Evolutionary conservation across 495 filamentous ascomycete species (phyloP), one percentile per base, ranked within the genome.

Genomic region (Peziza echinospora): DNA sequence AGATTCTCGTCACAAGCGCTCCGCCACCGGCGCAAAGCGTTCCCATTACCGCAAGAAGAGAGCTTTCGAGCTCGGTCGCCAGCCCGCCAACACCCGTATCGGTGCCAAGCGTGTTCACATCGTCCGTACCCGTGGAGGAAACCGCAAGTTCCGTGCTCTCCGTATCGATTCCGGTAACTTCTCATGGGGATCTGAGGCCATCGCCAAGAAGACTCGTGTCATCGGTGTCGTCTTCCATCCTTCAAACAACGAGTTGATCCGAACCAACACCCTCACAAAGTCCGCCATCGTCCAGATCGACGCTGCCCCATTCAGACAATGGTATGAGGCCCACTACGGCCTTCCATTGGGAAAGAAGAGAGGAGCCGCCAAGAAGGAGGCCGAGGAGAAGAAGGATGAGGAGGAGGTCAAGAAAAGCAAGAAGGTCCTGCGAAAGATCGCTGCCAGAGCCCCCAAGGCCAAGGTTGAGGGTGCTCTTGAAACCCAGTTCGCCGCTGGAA

Each of bases 211-310:
- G 76, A 80, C 80, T 67, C 91, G 89, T 75, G 84, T 99, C 62
- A 93, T 99, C 66, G 83, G 70, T 59, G 91, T 96, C 69, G 80
- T 78, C 61, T 99, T 79, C 78, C 89, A 99, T 68, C 91, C 89
- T 45, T 96, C 89, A 64, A 99, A 99, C 83, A 99, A 99, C 80
- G 89, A 99, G 69, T 75, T 99, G 60, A 84, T 99, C 72, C 91
- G 89, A 62, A 99, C 89, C 66, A 99, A 99, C 76, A 94, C 89
- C 71, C 74, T 99, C 64, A 97, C 89, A 73, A 91, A 84, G 72
- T 82, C 85, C 57, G 86, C 89, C 69, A 82, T 97, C 57, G 84
- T 97, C 64, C 91, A 96, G 72, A 72, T 97, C 70, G 89, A 97
- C 67, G 91, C 91, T 53, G 83, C 86, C 44, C 89, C 89, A 53